phyloP scores from a whole-genome alignment of 116 monocot genomes.

The Papilionanthe hybrid region DNA sequence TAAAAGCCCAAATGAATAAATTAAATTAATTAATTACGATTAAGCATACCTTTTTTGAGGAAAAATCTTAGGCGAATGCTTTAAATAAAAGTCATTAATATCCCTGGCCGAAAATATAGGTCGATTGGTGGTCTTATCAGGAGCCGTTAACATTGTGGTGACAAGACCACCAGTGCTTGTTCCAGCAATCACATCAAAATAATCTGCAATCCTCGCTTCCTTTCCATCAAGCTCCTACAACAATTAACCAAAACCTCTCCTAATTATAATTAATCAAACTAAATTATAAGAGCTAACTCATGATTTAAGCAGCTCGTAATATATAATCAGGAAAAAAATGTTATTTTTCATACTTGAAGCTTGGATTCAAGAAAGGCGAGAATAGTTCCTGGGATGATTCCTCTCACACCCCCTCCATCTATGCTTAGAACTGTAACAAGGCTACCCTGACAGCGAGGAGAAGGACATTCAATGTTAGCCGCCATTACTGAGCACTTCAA shows the following conservation, averaged over 20 bases:
- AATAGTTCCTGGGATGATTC: conserved; percentile 45
- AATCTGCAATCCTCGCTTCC: conserved; percentile 48
- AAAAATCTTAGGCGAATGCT: conserved; percentile 47
- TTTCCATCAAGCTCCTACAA: conserved; percentile 41
- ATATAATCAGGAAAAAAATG: neutral
- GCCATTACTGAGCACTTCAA: neutral
- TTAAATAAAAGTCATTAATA: conserved; percentile 33
- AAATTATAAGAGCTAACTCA: neutral
- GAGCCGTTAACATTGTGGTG: conserved; percentile 47
- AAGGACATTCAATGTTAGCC: neutral
- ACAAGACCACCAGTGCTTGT: conserved; percentile 62
- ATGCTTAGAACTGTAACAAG: conserved; percentile 41
- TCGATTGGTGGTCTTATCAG: conserved; percentile 17
- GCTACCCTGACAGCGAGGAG: neutral
- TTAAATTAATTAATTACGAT: neutral
- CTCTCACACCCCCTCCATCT: conserved; percentile 54
- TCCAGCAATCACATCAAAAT: conserved; percentile 59
- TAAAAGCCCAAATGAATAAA: no score
- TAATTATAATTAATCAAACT: neutral
- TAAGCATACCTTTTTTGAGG: conserved; percentile 26
- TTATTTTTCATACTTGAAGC: conserved; percentile 30
- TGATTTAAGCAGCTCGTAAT: neutral
- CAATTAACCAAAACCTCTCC: neutral
- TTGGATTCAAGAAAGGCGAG: conserved; percentile 43
- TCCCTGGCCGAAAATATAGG: conserved; percentile 39